A percentile compares a stretch with the other conserved stretches of the same genome.
Conservation (phyloP, 768 basidiomycete species). For the Leccinellum luteum region DNA sequence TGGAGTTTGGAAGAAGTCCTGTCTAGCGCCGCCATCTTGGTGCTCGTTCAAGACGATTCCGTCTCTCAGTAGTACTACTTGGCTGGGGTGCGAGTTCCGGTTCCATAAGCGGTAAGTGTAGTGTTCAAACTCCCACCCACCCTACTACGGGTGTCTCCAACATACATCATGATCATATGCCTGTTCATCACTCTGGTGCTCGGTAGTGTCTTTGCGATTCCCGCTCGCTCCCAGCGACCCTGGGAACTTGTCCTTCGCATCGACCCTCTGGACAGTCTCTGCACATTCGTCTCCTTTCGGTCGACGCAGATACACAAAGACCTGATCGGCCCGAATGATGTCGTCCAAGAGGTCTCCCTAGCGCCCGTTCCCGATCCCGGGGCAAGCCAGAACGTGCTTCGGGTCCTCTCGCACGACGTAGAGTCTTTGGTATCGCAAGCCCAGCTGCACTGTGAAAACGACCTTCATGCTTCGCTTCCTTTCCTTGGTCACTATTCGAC, state of each 20-base stretch:
- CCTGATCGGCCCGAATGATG: slow-evolving; percentile 4
- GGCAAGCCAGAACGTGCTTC: slow-evolving; percentile 12
- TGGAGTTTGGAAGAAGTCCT: slow-evolving; percentile 47
- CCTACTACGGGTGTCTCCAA: not conserved
- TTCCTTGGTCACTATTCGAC: not conserved
- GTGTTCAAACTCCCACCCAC: slow-evolving; percentile 12
- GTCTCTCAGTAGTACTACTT: not conserved
- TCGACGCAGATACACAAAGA: slow-evolving; percentile 22
- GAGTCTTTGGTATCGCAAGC: slow-evolving; percentile 16
- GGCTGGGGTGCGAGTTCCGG: not conserved
- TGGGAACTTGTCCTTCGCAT: slow-evolving; percentile 36
- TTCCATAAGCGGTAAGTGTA: slow-evolving; percentile 27
- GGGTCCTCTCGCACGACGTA: slow-evolving; percentile 19
- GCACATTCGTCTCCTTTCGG: slow-evolving; percentile 19
- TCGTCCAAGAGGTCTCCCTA: slow-evolving; percentile 9
- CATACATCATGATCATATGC: slow-evolving; percentile 14
- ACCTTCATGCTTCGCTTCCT: slow-evolving; percentile 10
- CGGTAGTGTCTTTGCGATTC: not conserved
- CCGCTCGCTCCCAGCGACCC: slow-evolving; percentile 74
- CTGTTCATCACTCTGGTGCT: slow-evolving; percentile 2
- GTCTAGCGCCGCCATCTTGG: slow-evolving; percentile 19
- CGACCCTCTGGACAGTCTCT: slow-evolving; percentile 16
- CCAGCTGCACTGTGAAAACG: slow-evolving; percentile 24
- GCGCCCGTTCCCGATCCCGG: slow-evolving; percentile 12
- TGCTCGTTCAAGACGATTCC: not conserved